Base-by-base conservation (phyloP, 257 asterid genomes). In the Ocimum tenuiflorum region DNA sequence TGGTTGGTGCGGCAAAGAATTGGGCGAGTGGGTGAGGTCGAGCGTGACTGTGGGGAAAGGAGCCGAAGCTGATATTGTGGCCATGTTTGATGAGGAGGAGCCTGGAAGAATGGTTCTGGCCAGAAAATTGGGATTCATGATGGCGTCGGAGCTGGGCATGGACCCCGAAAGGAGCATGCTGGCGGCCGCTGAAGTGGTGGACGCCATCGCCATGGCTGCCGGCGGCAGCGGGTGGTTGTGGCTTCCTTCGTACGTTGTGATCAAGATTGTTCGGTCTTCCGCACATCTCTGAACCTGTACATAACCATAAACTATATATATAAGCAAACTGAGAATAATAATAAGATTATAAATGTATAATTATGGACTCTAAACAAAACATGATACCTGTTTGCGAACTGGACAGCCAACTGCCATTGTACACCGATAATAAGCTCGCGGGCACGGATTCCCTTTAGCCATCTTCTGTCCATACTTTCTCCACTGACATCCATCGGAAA, bases 161-260 rank as follows among this genome's bases (percentile, higher is more conserved):
- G 97, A 83, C 18, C 96, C 97, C 0, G 99, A 94, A 3, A 94
- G 88, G 1, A 94, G 83, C 99, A 94, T 94, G 69, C 36, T 90
- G 3, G 94, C 97, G 0, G 99, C 99, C 0, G 97, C 95, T 0
- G 97, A 81, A 18, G 99, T 94, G 22, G 97, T 91, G 4, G 95
- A 88, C 4, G 97, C 96, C 99, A 94, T 90, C 2, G 97, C 97
- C 92, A 88, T 77, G 68, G 99, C 99, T 0, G 97, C 92, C 0
- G 97, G 96, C 1, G 99, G 99, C 11, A 94, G 75, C 12, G 97
- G 96, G 67, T 94, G 99, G 80, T 83, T 94, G 79, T 94, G 99
- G 0, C 76, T 78, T 0, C 99, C 99, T 66, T 94, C 99, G 39
- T 94, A 94, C 7, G 99, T 88, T 0, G 99, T 90, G 75, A 81